Percentiles rank a stretch among this genome's conserved stretches.
Evolutionary conservation across 2,329 filamentous ascomycete genomes (phyloP).

Genomic region (Phialophora macrospora): DNA sequence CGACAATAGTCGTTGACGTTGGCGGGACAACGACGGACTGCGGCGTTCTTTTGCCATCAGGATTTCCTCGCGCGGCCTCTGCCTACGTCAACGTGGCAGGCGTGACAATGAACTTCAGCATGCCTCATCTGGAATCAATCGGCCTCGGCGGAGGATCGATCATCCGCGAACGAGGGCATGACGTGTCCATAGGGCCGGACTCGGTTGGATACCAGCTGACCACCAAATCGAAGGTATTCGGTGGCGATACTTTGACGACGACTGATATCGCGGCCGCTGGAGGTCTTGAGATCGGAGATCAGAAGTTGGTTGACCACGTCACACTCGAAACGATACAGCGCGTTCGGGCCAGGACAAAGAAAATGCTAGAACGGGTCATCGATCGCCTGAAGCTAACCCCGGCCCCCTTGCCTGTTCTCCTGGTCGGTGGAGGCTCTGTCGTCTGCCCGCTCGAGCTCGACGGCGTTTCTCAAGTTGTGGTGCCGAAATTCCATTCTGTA

Average conservation of each 20-base stretch:
- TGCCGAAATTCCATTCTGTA: slow-evolving; percentile 57
- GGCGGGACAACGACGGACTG: slow-evolving; percentile 71
- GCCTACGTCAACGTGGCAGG: slow-evolving; percentile 67
- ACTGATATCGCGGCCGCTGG: slow-evolving; percentile 53
- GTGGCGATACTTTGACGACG: slow-evolving; percentile 61
- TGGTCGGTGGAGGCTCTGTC: slow-evolving; percentile 66
- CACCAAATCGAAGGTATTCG: slow-evolving; percentile 61
- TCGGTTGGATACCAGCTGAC: slow-evolving; percentile 65
- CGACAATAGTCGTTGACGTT: slow-evolving; percentile 63
- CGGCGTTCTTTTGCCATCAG: slow-evolving; percentile 63
- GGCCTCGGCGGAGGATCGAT: slow-evolving; percentile 61
- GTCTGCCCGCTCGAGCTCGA: slow-evolving; percentile 49
- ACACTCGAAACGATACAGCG: slow-evolving; percentile 41
- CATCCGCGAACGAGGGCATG: slow-evolving; percentile 45
- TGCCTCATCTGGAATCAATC: slow-evolving; percentile 62
- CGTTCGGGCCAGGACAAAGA: slow-evolving; percentile 52
- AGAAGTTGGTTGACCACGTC: slow-evolving; percentile 20
- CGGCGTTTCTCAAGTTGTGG: slow-evolving; percentile 58
- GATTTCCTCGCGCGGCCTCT: slow-evolving; percentile 67
- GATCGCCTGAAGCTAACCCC: slow-evolving; percentile 68
- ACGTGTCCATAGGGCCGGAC: slow-evolving; percentile 58
- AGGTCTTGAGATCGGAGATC: slow-evolving; percentile 29
- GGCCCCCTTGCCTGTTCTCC: slow-evolving; percentile 62
- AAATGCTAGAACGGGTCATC: slow-evolving; percentile 61
- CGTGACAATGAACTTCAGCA: slow-evolving; percentile 66